Evolutionary conservation across 2,329 filamentous ascomycete genomes (phyloP), one percentile per base, ranked within the genome.

Genomic region (Talaromyces rugulosus): DNA sequence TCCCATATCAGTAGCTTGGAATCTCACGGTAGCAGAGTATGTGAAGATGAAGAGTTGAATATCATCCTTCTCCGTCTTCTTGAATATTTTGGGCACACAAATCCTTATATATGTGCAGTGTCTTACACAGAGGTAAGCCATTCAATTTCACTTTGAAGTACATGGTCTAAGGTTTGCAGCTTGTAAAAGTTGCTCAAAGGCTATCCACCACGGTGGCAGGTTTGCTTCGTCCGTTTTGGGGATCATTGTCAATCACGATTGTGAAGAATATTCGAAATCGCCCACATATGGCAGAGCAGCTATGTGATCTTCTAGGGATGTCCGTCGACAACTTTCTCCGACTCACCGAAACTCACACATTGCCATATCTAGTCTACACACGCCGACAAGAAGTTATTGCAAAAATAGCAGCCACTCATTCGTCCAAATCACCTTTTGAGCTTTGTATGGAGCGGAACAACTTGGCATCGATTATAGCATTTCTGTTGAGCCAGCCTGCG

Each of bases 201-300:
- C 83, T 87, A 47, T 81, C 82, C 3, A 81, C 85, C 42, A 88
- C 86, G 1, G 83, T 88, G 1, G 82, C 84, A 31, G 85, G 87
- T 16, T 79, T 99, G 0, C 88, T 98, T 61, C 87, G 88, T 60
- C 92, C 94, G 0, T 98, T 92, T 74, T 98, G 94, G 93, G 86
- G 87, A 66, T 94, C 85, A 33, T 81, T 99, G 52, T 93, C 92
- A 0, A 89, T 94, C 63, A 85, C 88, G 56, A 88, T 91, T 2
- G 89, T 95, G 31, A 94, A 92, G 72, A 91, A 96, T 68, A 83
- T 98, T 64, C 83, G 89, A 27, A 83, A 85, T 55, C 86, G 89
- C 54, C 94, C 95, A n/a, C 91, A 95, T 68, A 89, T 93, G 70
- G 89, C 88, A 54, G 87, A 90, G 60, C 83, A 89, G 52, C 82